Percentiles rank a stretch among this genome's conserved stretches.
phyloP scores from a whole-genome alignment of 139 green algal species.

The Coccomyxa sp. region DNA sequence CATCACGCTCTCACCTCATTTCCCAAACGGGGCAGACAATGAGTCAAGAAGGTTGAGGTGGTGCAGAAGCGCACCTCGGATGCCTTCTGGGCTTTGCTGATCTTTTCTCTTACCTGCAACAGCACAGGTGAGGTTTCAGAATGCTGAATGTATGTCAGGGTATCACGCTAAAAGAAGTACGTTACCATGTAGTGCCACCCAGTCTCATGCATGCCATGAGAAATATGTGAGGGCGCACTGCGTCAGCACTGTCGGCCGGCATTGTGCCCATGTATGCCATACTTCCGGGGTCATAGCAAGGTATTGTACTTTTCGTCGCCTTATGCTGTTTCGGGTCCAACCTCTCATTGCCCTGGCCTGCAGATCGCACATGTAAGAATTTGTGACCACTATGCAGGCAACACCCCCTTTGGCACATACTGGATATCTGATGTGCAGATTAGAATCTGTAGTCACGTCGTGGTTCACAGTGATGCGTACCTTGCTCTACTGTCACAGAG shows the following conservation, averaged over 20 bases:
- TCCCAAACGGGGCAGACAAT: not conserved
- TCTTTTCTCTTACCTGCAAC: slow-evolving; percentile 14
- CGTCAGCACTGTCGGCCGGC: slow-evolving; percentile 70
- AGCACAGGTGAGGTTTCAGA: not conserved
- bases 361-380: not conserved
- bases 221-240: slow-evolving; percentile 1
- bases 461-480: not conserved
- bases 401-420: not conserved
- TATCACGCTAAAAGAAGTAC: too few species aligned
- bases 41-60: not conserved
- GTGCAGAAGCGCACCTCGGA: slow-evolving; percentile 18
- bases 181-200: not conserved
- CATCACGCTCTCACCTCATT: not conserved
- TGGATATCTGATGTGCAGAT: not conserved
- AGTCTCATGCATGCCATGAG: not conserved
- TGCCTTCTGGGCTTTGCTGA: not conserved
- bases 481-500: not conserved
- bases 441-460: not conserved
- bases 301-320: slow-evolving; percentile 40
- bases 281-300: slow-evolving; percentile 86
- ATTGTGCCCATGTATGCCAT: slow-evolving; percentile 79
- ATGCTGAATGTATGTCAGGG: not conserved
- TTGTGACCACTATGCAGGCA: too few species aligned
- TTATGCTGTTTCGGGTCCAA: not conserved
- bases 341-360: not conserved